Percentiles rank a stretch among this genome's conserved stretches.
These are phyloP conservation scores for Coriolopsis trogii DNA, from an alignment of 1,284 basidiomycete genomes.

Conservation along the genomic window DNA sequence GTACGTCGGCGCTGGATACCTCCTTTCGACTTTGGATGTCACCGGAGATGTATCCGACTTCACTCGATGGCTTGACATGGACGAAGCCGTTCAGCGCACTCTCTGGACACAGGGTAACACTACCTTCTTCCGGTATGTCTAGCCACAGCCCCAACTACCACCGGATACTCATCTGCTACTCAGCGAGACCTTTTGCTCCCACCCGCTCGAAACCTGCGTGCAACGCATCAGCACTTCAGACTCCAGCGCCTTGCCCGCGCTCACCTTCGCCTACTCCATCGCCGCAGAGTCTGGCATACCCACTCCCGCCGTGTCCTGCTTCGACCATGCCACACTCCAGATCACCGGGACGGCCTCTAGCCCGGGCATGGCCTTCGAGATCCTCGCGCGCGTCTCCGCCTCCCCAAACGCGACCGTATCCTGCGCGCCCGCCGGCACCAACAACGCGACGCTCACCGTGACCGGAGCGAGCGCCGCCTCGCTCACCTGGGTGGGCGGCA, in stretches of 20 bases:
- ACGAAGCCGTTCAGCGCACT: conserved; percentile 57
- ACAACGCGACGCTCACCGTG: conserved; percentile 60
- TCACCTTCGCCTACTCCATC: conserved; percentile 58
- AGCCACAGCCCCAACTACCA: neutral
- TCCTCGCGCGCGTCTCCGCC: conserved; percentile 53
- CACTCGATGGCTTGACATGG: conserved; percentile 69
- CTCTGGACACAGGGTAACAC: conserved; percentile 57
- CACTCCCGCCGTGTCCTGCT: conserved; percentile 61
- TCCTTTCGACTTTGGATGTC: conserved; percentile 53
- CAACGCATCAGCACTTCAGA: conserved; percentile 51
- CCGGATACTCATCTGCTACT: neutral
- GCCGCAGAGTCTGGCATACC: conserved; percentile 51
- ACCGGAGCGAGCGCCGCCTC: conserved; percentile 50
- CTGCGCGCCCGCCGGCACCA: conserved; percentile 37
- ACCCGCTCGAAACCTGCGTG: conserved; percentile 60
- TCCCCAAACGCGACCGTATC: conserved; percentile 26
- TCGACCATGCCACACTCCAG: conserved; percentile 55
- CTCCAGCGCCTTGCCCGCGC: conserved; percentile 34
- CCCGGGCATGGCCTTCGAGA: conserved; percentile 71
- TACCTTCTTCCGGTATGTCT: conserved; percentile 49
- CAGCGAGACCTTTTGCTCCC: conserved; percentile 72
- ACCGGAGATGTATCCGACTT: conserved; percentile 50
- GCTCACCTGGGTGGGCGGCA: conserved; percentile 73
- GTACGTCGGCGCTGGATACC: conserved; percentile 66
- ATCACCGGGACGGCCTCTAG: conserved; percentile 54